A percentile compares a stretch with the other conserved stretches of the same genome.
Conservation (phyloP, 805 yeast genomes). For the Metschnikowia lunata region DNA sequence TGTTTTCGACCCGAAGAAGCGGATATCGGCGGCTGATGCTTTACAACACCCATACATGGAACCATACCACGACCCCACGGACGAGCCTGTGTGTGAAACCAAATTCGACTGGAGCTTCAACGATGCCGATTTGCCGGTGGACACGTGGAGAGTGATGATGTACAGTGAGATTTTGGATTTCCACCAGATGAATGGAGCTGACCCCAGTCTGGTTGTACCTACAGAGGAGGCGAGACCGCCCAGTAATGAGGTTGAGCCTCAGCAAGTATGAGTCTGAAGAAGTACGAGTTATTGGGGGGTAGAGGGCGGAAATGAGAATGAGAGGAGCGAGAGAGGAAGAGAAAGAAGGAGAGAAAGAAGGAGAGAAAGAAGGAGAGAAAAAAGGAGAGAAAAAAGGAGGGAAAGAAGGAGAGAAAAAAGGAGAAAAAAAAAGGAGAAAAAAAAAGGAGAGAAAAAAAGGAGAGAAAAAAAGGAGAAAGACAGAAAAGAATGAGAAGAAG, state of each 20-base stretch:
- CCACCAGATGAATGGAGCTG: conserved; percentile 73
- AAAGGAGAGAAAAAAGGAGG: too few species aligned
- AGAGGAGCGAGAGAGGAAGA: too few species aligned
- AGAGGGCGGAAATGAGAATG: too few species aligned
- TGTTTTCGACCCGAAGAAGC: conserved; percentile 89
- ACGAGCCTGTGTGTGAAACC: conserved; percentile 91
- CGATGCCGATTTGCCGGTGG: conserved; percentile 96
- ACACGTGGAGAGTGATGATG: conserved; percentile 99
- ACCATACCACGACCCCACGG: conserved; percentile 95
- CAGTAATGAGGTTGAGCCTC: conserved; percentile 7
- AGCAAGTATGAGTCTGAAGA: not conserved
- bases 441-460: too few species aligned
- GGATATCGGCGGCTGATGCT: conserved; percentile 90
- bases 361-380: not conserved
- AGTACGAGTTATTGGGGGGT: too few species aligned
- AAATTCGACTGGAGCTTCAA: conserved; percentile 97
- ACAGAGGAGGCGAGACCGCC: conserved; percentile 1
- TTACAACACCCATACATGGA: conserved; percentile 86
- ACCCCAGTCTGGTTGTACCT: conserved; percentile 10
- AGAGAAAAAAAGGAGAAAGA: not conserved
- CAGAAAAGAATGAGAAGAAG: too few species aligned
- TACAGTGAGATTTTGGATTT: conserved; percentile 94
- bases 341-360: not conserved
- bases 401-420: too few species aligned
- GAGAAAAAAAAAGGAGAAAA: not conserved